Percentiles rank a stretch among this genome's conserved stretches.
These are phyloP conservation scores for Fennellomyces sp. DNA, from an alignment of 371 early-diverging fungal species.

Conservation along the genomic window DNA sequence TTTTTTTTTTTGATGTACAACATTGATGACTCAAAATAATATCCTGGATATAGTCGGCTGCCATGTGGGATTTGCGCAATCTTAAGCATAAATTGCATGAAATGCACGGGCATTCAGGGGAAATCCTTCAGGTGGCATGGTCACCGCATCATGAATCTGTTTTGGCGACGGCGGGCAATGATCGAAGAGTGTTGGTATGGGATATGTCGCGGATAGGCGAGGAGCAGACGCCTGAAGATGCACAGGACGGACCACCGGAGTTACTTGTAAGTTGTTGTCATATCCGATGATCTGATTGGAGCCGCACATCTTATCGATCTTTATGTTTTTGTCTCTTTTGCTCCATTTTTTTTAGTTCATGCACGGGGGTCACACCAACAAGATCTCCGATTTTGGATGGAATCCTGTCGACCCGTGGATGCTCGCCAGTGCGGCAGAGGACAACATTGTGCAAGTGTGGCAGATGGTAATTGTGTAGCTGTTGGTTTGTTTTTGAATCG, in stretches of 20 bases:
- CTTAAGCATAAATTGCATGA: constrained; percentile 79
- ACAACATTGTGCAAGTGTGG: constrained; percentile 99
- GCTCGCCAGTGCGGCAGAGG: constrained; percentile 94
- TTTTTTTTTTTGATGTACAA: too few species aligned
- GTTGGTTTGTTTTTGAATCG: background rate
- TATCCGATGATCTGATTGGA: background rate
- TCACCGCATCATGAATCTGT: constrained; percentile 94
- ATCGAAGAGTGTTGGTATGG: constrained; percentile 97
- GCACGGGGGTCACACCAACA: constrained; percentile 99
- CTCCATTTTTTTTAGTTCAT: constrained; percentile 75
- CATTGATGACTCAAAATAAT: background rate
- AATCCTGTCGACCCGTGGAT: constrained; percentile 98
- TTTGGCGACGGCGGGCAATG: constrained; percentile 92
- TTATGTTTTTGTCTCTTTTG: background rate
- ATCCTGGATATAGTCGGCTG: constrained; percentile 67
- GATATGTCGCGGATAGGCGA: constrained; percentile 92
- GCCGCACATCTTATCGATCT: background rate
- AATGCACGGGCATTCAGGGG: constrained; percentile 90
- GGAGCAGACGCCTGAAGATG: constrained; percentile 92
- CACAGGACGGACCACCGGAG: constrained; percentile 99
- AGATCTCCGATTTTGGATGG: constrained; percentile 97
- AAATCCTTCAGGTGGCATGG: constrained; percentile 95
- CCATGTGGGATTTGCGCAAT: constrained; percentile 98
- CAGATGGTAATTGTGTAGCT: constrained; percentile 78
- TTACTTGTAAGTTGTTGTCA: constrained; percentile 66